Evolutionary conservation across 2,329 filamentous ascomycete species (phyloP), one percentile per base, ranked within the genome.

Genomic region (Alternaria burnsii): DNA sequence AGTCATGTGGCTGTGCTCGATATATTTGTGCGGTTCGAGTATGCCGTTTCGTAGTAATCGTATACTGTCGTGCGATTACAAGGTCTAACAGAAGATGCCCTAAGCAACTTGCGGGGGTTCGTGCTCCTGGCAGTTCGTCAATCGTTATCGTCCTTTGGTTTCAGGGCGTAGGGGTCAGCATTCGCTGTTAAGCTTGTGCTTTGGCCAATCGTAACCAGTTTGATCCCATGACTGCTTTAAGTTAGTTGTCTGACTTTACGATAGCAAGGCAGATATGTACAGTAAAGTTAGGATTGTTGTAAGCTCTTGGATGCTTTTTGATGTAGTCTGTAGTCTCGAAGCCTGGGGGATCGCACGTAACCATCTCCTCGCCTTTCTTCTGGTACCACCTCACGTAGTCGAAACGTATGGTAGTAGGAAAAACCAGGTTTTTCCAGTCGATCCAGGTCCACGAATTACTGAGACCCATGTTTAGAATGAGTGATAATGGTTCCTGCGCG

Each of bases 331-430:
- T 85, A 3, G 83, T 85, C 61, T 83, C 81, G 61, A 82, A 85
- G 4, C 83, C 84, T 1, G 80, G 80, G 8, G 84, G 85, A 71
- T 87, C 85, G 70, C 85, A 87, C 12, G 84, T 87, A 18, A 86
- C 77, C 58, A 78, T 75, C 54, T 82, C 63, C 55, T 83, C 66
- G 3, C 81, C 84, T 53, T 79, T 74, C 59, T 82, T 80, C 70
- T 87, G 85, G 66, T 87, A 87, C 72, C 83, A 82, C 7, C 85
- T 77, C 14, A 87, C 82, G 67, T 87, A 86, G 62, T 86, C 85
- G 32, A 87, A 74, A 22, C 83, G 77, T 82, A 86, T 84, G 16
- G 83, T 76, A 0, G 84, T 81, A 0, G 83, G 85, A 59, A 84
- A 86, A n/a, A 68, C 71, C 42, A 86, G 71, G 4, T 80, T 68